phyloP scores from a whole-genome alignment of 306 rosid species.

The Luffa acutangula region DNA sequence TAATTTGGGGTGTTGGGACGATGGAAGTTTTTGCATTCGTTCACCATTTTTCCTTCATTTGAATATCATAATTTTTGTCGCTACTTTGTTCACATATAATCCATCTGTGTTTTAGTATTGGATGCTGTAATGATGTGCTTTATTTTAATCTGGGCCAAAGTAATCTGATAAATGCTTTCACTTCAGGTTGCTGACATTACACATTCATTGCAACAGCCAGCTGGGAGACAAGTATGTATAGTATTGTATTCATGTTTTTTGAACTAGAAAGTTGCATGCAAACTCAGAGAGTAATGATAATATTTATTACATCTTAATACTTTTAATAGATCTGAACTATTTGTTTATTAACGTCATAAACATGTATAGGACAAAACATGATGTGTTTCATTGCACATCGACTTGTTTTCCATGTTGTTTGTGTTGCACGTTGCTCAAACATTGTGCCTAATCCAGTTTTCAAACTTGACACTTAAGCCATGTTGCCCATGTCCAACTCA shows the following conservation, averaged over 20 bases:
- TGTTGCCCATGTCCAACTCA: not conserved
- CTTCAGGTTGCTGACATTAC: conserved; percentile 87
- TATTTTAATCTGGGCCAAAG: not conserved
- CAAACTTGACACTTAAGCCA: not conserved
- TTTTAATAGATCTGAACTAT: not conserved
- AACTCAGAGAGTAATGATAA: not conserved
- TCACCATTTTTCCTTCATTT: not conserved
- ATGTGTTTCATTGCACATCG: not conserved
- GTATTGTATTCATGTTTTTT: not conserved
- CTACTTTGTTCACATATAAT: not conserved
- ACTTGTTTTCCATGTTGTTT: not conserved
- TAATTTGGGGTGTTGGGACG: no score
- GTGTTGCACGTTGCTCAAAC: not conserved
- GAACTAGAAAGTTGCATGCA: not conserved
- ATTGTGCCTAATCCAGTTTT: not conserved
- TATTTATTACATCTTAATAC: not conserved
- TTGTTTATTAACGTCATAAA: not conserved
- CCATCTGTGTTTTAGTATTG: not conserved
- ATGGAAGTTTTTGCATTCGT: no score
- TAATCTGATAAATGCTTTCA: conserved; percentile 11
- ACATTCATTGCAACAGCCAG: conserved; percentile 93
- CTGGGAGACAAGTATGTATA: conserved; percentile 74
- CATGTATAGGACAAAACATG: not conserved
- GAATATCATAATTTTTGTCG: not conserved
- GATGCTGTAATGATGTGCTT: not conserved